Conservation (phyloP, 345 rosid genomes). For the Schrenkiella parvula region DNA sequence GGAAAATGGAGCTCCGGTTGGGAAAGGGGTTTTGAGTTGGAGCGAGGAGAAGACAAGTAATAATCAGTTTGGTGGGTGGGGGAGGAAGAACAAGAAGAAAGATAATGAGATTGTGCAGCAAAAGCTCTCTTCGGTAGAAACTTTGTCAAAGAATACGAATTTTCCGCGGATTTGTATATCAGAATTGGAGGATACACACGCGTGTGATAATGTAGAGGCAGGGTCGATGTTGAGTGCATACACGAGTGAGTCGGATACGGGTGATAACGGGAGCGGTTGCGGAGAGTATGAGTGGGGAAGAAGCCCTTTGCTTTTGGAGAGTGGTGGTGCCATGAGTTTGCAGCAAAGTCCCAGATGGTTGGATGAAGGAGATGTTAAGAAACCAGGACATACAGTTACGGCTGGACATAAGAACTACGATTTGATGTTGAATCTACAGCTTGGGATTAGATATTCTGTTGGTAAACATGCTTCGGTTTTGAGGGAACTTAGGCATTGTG, state of each 20-base stretch:
- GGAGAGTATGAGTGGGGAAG: slow-evolving; percentile 29
- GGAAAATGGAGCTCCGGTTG: slow-evolving; percentile 65
- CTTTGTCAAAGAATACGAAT: slow-evolving; percentile 31
- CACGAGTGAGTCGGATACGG: slow-evolving; percentile 31
- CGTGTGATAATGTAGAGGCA: slow-evolving; percentile 51
- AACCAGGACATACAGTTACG: slow-evolving; percentile 57
- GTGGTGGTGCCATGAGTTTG: slow-evolving; percentile 39
- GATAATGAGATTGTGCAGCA: slow-evolving; percentile 36
- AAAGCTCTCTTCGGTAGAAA: slow-evolving; percentile 67
- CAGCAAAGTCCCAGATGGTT: slow-evolving; percentile 54
- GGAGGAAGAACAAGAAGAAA: slow-evolving; percentile 27
- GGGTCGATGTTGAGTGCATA: slow-evolving; percentile 45
- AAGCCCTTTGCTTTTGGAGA: slow-evolving; percentile 25
- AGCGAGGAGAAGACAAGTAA: slow-evolving; percentile 30
- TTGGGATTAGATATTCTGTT: slow-evolving; percentile 78
- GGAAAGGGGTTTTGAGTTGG: slow-evolving; percentile 55
- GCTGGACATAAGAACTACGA: slow-evolving; percentile 64
- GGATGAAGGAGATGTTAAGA: slow-evolving; percentile 48
- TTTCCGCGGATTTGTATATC: slow-evolving; percentile 68
- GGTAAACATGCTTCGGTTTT: slow-evolving; percentile 55
- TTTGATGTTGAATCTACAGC: slow-evolving; percentile 67
- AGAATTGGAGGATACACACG: slow-evolving; percentile 50
- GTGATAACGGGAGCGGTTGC: slow-evolving; percentile 24
- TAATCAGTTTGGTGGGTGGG: slow-evolving; percentile 32
- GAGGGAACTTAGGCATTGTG: slow-evolving; percentile 52